Conservation (phyloP, 352 stramenopile species). For the Lagenidium giganteum region DNA sequence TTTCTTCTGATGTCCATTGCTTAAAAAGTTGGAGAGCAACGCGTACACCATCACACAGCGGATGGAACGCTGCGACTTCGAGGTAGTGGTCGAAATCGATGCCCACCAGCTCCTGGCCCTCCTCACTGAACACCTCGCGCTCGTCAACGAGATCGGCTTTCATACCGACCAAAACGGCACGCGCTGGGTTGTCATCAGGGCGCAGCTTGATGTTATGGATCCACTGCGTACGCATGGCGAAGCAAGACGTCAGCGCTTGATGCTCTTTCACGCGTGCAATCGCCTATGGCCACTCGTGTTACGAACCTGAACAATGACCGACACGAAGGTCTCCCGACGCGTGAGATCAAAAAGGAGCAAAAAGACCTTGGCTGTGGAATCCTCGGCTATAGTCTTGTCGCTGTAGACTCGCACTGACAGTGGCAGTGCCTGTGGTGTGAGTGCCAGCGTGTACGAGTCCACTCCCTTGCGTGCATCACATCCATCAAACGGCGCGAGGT, state of each 20-base stretch:
- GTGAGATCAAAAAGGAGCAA: slow-evolving; percentile 56
- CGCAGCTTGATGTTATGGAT: slow-evolving; percentile 3
- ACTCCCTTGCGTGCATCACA: too few species aligned
- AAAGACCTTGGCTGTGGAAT: slow-evolving; percentile 18
- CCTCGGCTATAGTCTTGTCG: too few species aligned
- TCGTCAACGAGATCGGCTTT: slow-evolving; percentile 32
- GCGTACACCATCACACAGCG: slow-evolving; percentile 19
- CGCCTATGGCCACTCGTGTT: too few species aligned
- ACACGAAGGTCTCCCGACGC: slow-evolving; percentile 26
- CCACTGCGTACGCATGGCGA: slow-evolving; percentile 34
- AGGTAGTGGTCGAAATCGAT: slow-evolving; percentile 54
- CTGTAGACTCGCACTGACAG: too few species aligned
- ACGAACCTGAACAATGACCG: slow-evolving; percentile 26
- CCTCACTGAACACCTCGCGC: slow-evolving; percentile 28
- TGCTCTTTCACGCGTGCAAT: too few species aligned
- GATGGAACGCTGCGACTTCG: slow-evolving; percentile 29
- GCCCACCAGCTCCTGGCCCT: slow-evolving; percentile 36
- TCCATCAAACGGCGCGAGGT: too few species aligned
- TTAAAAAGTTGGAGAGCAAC: slow-evolving; percentile 16
- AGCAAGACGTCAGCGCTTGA: too few species aligned
- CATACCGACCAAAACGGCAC: slow-evolving; percentile 46
- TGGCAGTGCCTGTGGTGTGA: too few species aligned
- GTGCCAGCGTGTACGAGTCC: not conserved
- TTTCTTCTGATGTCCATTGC: slow-evolving; percentile 13
- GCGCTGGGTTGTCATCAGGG: slow-evolving; percentile 8